These are phyloP conservation scores for Ascochyta lentis DNA, from an alignment of 2,329 filamentous ascomycete species.

Conservation along the genomic window DNA sequence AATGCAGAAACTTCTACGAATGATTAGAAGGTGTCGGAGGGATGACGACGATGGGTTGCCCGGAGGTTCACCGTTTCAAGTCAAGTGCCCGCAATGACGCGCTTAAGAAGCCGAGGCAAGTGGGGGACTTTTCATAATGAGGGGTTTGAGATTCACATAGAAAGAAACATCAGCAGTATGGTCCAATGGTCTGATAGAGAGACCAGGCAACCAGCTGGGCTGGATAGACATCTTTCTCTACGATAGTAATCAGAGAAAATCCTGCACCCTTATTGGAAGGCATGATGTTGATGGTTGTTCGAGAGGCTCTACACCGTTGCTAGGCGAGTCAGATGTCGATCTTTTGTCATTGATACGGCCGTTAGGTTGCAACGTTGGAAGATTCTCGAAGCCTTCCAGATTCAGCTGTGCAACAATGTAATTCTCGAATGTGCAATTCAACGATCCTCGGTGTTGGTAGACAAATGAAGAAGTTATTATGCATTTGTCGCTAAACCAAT, in stretches of 20 bases:
- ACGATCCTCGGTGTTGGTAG: background rate
- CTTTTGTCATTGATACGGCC: background rate
- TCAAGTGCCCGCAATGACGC: conserved; percentile 24
- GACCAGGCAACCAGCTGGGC: background rate
- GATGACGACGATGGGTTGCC: conserved; percentile 23
- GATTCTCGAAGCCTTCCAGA: conserved; percentile 14
- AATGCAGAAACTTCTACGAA: conserved; percentile 23
- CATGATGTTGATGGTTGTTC: background rate
- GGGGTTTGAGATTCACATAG: conserved; percentile 10
- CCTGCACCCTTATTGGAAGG: background rate
- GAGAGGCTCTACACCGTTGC: background rate
- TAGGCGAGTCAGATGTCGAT: conserved; percentile 8
- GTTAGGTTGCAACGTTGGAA: conserved; percentile 3
- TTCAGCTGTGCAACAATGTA: conserved; percentile 11
- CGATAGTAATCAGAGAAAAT: background rate
- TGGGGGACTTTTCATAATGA: conserved; percentile 24
- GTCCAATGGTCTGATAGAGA: background rate
- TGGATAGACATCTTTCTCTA: background rate
- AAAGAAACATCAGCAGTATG: background rate
- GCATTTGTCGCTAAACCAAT: background rate
- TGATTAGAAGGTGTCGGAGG: conserved; percentile 17
- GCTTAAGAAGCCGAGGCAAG: conserved; percentile 32
- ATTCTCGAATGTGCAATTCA: conserved; percentile 10
- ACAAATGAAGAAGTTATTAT: background rate
- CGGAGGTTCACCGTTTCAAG: conserved; percentile 24